Percentiles rank a stretch among this genome's conserved stretches.
Conservation (phyloP, 1,284 basidiomycete species). For the Moesziomyces globuligerus region DNA sequence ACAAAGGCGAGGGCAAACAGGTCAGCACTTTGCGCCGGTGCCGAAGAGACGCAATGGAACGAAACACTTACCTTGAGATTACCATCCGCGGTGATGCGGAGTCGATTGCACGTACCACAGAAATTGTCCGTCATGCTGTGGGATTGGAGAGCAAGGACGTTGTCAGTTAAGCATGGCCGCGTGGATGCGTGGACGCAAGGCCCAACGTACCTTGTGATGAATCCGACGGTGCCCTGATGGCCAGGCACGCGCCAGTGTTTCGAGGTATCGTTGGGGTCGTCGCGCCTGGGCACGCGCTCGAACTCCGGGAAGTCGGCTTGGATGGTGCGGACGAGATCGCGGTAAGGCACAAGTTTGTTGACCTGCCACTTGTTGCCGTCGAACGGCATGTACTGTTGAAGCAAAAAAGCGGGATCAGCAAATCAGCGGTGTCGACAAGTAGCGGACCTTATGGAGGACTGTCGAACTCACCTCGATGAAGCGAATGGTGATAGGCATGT, state of each 20-base stretch:
- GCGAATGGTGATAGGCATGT: constrained; percentile 76
- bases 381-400: constrained; percentile 81
- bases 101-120: constrained; percentile 83
- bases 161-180: not conserved
- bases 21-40: not conserved
- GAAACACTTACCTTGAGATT: constrained; percentile 78
- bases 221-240: constrained; percentile 79
- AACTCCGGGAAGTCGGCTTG: constrained; percentile 35
- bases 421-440: not conserved
- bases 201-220: constrained; percentile 72
- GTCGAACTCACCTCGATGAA: constrained; percentile 77
- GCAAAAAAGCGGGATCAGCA: not conserved
- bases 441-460: not conserved
- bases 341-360: constrained; percentile 75
- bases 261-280: constrained; percentile 82
- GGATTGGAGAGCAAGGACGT: not conserved
- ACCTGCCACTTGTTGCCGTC: constrained; percentile 84
- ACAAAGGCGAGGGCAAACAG: not conserved
- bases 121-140: constrained; percentile 79
- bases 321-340: constrained; percentile 46
- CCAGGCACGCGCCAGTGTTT: constrained; percentile 81
- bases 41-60: not conserved
- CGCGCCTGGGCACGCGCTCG: constrained; percentile 59
- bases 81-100: constrained; percentile 86
- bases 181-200: not conserved